phyloP scores from a whole-genome alignment of 176 grass and related monocot genomes.

The Zea luxurians region DNA sequence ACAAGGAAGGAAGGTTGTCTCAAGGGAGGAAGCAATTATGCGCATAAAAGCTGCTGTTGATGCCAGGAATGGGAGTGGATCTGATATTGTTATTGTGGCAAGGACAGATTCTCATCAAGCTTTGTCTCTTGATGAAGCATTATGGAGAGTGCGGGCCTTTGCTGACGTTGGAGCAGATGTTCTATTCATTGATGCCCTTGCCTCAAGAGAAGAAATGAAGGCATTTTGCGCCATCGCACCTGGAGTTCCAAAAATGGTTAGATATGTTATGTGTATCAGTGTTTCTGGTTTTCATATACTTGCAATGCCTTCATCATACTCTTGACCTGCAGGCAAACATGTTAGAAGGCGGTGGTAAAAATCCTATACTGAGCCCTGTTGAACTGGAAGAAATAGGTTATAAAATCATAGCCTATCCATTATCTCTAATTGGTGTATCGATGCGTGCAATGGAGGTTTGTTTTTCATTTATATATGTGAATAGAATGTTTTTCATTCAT shows the following conservation, averaged over 20 bases:
- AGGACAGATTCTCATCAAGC: slow-evolving; percentile 90
- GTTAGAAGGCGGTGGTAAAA: too few relatives aligned
- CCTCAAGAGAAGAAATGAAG: slow-evolving; percentile 91
- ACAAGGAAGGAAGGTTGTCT: slow-evolving; percentile 86
- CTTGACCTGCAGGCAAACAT: too few relatives aligned
- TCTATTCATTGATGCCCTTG: slow-evolving; percentile 92
- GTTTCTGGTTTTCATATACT: too few relatives aligned
- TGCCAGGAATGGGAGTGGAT: slow-evolving; percentile 82
- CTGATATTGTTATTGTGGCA: slow-evolving; percentile 95
- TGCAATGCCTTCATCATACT: too few relatives aligned
- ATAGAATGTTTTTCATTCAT: too few relatives aligned
- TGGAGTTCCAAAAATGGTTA: slow-evolving; percentile 94
- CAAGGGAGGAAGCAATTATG: slow-evolving; percentile 88
- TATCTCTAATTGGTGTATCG: too few relatives aligned
- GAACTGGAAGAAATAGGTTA: too few relatives aligned
- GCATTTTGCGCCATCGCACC: slow-evolving; percentile 72
- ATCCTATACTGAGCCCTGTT: too few relatives aligned
- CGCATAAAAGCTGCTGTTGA: slow-evolving; percentile 90
- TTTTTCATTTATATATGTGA: too few relatives aligned
- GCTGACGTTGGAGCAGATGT: slow-evolving; percentile 90
- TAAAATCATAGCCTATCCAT: too few relatives aligned
- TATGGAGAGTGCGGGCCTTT: slow-evolving; percentile 85
- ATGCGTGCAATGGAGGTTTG: too few relatives aligned
- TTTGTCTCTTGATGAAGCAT: slow-evolving; percentile 80
- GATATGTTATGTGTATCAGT: too few relatives aligned